phyloP scores from a whole-genome alignment of 345 rosid genomes.

The Brassica juncea region DNA sequence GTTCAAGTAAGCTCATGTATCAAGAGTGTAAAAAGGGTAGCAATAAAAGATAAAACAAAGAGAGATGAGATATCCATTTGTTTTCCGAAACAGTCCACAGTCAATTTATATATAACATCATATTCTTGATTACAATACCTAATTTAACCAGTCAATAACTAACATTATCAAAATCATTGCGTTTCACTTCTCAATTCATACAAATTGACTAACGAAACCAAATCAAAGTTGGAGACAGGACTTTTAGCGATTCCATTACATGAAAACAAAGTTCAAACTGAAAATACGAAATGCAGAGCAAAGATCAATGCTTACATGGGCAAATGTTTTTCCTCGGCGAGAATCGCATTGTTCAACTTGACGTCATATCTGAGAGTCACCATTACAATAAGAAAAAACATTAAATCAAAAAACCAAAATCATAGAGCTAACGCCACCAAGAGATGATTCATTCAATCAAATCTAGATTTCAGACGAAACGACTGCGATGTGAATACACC shows the following conservation, averaged over 20 bases:
- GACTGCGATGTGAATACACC: background rate
- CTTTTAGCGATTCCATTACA: background rate
- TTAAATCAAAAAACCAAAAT: background rate
- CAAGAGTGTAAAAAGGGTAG: too few species aligned
- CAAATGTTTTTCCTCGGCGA: slow-evolving; percentile 90
- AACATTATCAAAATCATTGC: background rate
- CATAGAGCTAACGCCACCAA: background rate
- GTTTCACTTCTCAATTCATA: background rate
- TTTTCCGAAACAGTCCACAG: background rate
- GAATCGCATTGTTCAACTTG: slow-evolving; percentile 87
- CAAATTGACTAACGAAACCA: background rate
- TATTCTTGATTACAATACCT: background rate
- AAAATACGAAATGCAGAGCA: background rate
- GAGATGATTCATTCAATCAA: background rate
- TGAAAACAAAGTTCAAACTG: background rate
- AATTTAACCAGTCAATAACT: background rate
- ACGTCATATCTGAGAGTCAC: slow-evolving; percentile 87
- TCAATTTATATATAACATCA: background rate
- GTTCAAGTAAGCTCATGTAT: background rate
- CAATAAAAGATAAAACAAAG: background rate
- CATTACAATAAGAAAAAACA: too few species aligned
- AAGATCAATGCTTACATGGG: slow-evolving; percentile 61
- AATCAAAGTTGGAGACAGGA: background rate
- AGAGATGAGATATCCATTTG: background rate
- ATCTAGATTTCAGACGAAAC: background rate